Conservation (phyloP, 2,329 filamentous ascomycete genomes). For the Pseudogymnoascus sp. region DNA sequence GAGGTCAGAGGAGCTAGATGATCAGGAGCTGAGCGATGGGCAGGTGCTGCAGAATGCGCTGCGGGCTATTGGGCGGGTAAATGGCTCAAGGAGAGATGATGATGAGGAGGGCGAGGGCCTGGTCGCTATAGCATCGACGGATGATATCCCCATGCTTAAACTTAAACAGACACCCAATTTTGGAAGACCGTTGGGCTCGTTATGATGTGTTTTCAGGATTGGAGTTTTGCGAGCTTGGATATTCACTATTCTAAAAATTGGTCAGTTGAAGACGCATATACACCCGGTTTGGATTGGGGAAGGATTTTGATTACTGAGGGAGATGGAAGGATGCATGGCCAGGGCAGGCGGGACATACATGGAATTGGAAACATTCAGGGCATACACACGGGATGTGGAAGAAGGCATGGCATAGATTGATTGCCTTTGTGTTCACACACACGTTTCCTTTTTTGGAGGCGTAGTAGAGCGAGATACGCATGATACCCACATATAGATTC, state of each 20-base stretch:
- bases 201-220: background rate
- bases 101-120: slow-evolving; percentile 14
- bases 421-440: slow-evolving; percentile 4
- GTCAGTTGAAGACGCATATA: slow-evolving; percentile 2
- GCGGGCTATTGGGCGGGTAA: slow-evolving; percentile 11
- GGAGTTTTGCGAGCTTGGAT: background rate
- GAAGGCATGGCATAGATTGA: background rate
- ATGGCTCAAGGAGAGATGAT: slow-evolving; percentile 6
- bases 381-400: slow-evolving; percentile 1
- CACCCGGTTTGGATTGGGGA: background rate
- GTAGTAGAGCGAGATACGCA: slow-evolving; percentile 5
- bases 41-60: slow-evolving; percentile 17
- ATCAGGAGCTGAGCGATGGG: slow-evolving; percentile 19
- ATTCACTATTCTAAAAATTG: background rate
- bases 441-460: slow-evolving; percentile 5
- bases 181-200: slow-evolving; percentile 21
- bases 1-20: background rate
- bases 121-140: slow-evolving; percentile 16
- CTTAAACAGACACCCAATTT: slow-evolving; percentile 24
- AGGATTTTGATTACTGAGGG: background rate
- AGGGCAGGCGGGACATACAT: background rate
- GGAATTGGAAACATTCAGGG: background rate
- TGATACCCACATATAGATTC: slow-evolving; percentile 8
- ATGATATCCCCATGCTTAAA: slow-evolving; percentile 20
- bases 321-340: background rate